Base-by-base conservation (phyloP, 495 filamentous ascomycete species). In the Penicillium verhagenii region DNA sequence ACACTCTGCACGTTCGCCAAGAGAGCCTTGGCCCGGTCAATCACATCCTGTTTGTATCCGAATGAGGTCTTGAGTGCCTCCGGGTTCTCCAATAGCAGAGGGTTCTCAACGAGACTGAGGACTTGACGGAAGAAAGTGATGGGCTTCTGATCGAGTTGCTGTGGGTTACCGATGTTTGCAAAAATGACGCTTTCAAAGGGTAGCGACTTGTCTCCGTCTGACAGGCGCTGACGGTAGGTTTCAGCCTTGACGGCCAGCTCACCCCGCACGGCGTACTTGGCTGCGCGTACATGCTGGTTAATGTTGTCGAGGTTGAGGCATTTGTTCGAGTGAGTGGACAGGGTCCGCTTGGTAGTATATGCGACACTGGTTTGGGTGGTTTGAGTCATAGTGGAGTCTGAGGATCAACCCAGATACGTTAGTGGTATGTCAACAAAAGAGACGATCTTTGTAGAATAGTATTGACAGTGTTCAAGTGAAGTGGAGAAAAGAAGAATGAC, bases 41-140 rank as follows among this genome's bases (percentile, higher is more conserved):
- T 77, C 42, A 96, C 94, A 72, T 98, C 94, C 52, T 79, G 76
- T 72, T 95, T 85, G 75, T 96, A 97, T 56, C 86, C 89, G 50
- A 96, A 76, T 16, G 69, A 59, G 54, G 67, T 81, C 65, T 75
- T 85, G 72, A 82, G 85, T 21, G 69, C 84, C 58, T 92, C 83
- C 61, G 89, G 81, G 54, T 92, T 83, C 62, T 96, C 82, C 49
- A 98, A 76, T 8, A 98, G 77, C 40, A 72, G 57, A 3, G 94
- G 94, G 77, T 97, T 91, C 74, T 98, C 94, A 50, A 98, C 77
- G 45, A 98, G 72, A 77, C 91, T 96, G 65, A 96, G 80, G 10
- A 97, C 95, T 75, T 98, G 95, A 52, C 94, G 86, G 86, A 98
- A 96, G 81, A 96, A 98, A 59, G 93, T 97, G 65, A 98, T 91